phyloP scores from a whole-genome alignment of 495 filamentous ascomycete species.

The Podospora conica region DNA sequence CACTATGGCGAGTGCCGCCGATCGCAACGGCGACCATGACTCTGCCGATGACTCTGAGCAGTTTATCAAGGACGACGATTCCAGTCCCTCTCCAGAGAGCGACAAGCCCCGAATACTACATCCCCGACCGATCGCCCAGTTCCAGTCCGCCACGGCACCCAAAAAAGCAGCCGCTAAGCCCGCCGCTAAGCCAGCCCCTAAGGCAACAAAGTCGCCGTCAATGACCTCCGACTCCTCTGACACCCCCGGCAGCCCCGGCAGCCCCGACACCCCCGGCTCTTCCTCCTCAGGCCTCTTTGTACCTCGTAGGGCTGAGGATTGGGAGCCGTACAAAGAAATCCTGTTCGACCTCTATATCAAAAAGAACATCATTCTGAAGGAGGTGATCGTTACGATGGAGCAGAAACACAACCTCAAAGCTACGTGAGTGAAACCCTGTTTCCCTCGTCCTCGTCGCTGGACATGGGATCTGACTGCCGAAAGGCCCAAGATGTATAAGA shows the following conservation, averaged over 20 bases:
- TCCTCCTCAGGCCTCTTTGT: slow-evolving; percentile 11
- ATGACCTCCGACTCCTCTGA: not conserved
- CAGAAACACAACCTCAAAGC: slow-evolving; percentile 22
- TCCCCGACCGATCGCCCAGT: slow-evolving; percentile 3
- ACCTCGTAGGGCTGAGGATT: slow-evolving; percentile 24
- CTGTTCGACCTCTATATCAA: slow-evolving; percentile 31
- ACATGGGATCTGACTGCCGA: not conserved
- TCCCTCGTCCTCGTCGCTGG: not conserved
- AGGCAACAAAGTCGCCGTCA: not conserved
- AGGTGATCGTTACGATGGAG: slow-evolving; percentile 30
- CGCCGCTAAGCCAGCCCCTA: slow-evolving; percentile 4
- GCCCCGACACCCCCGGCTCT: not conserved
- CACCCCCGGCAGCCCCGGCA: not conserved
- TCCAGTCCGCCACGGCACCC: not conserved
- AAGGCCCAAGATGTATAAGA: slow-evolving; percentile 34
- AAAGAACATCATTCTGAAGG: slow-evolving; percentile 26
- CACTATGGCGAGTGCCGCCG: not conserved
- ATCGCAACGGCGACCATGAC: not conserved
- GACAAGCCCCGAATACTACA: not conserved
- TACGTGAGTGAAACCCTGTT: slow-evolving; percentile 17
- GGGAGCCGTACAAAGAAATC: slow-evolving; percentile 28
- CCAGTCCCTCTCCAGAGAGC: slow-evolving; percentile 13
- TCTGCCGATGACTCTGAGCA: slow-evolving; percentile 7
- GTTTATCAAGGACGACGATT: slow-evolving; percentile 18
- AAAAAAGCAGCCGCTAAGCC: not conserved